Base-by-base conservation (phyloP, 129 eudicot species). In the Saposhnikovia divaricata region DNA sequence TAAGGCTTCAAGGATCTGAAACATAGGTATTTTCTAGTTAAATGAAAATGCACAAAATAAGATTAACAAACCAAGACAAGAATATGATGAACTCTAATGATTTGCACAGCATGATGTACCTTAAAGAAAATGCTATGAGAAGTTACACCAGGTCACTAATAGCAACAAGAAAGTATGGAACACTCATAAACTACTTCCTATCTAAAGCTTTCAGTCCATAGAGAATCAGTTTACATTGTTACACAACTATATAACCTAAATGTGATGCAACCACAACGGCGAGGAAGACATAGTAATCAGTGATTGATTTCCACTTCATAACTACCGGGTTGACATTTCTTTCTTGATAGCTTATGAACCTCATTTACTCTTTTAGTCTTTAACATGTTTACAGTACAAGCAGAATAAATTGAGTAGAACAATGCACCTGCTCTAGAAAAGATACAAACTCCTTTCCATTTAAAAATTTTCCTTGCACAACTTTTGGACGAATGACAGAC, bases 1-100 rank as follows among this genome's bases (percentile, higher is more conserved):
- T 84, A 95, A 83, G 82, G 99, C 99, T 76, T 92, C 99, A 84
- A 95, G 89, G 74, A 95, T 95, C 99, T 95, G 79, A 84, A 77
- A 80, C 0, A 14, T 9, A 79, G 66, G 78, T 39, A 44, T 47
- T 44, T 74, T 44, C 55, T 25, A 27, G 27, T n/a, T 5, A 11
- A n/a, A 31, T 43, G 9, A 40, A 42, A 40, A 72, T 42, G 34
- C 51, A 42, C 47, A 37, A 1, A 19, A 40, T 0, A 21, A 42
- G 14, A 72, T 7, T 42, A 4, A 4, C 3, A 42, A 38, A 23
- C 27, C 57, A 44, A 74, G 21, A 13, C 0, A 44, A 23, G 25
- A 44, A 74, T 74, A 44, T 74, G 27, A 13, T 73, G 34, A 47
- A 39, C 46, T 6, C n/a, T 72, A 21, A 38, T 43, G 37, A 27